Percentiles rank a stretch among this genome's conserved stretches.
Evolutionary conservation across 768 basidiomycete genomes (phyloP).

Genomic region (Podaxis mareebaensis): DNA sequence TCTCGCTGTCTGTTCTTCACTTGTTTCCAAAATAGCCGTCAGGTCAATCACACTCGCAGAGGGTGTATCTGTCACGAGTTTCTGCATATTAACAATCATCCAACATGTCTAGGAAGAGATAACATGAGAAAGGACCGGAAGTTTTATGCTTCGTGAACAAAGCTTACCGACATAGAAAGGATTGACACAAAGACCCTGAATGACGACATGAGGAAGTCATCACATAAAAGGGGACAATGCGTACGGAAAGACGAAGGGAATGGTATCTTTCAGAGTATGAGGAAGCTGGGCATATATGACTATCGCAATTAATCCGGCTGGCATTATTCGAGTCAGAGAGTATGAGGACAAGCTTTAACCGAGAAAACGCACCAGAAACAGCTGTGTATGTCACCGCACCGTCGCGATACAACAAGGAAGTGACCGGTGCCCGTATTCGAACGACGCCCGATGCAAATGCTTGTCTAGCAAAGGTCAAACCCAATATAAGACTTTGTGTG

Average conservation of each 20-base stretch:
- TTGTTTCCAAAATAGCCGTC: not conserved
- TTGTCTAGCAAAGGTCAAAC: slow-evolving; percentile 1
- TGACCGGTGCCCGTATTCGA: not conserved
- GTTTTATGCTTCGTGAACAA: not conserved
- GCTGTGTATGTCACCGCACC: slow-evolving; percentile 1
- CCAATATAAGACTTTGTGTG: slow-evolving; percentile 1
- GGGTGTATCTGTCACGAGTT: not conserved
- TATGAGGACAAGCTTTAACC: not conserved
- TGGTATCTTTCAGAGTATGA: not conserved
- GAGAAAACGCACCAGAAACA: not conserved
- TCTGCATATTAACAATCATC: slow-evolving; percentile 7
- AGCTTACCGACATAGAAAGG: not conserved
- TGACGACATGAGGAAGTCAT: not conserved
- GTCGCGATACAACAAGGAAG: slow-evolving; percentile 1
- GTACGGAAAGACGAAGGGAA: slow-evolving; percentile 7
- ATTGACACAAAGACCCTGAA: slow-evolving; percentile 1
- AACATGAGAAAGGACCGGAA: not conserved
- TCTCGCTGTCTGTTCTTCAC: not conserved
- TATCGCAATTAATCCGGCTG: not conserved
- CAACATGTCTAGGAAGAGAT: not conserved
- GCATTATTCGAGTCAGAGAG: not conserved
- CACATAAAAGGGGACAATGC: not conserved
- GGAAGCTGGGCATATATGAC: not conserved
- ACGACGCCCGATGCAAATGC: not conserved
- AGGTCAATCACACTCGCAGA: not conserved